Percentiles rank a stretch among this genome's conserved stretches.
phyloP scores from a whole-genome alignment of 1,284 basidiomycete species.

The Rugosomyces carneus region DNA sequence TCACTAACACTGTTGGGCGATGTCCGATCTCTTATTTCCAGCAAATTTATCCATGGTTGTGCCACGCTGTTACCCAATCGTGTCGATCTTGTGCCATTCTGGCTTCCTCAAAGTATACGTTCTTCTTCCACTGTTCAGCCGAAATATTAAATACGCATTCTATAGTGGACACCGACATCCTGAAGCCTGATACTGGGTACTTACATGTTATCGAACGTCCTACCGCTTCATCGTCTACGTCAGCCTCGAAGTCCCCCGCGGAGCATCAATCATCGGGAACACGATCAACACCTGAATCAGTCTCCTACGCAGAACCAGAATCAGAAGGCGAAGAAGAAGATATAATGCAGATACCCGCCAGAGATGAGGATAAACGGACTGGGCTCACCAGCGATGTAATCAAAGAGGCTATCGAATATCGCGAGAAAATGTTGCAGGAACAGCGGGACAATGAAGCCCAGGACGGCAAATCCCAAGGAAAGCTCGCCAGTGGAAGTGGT shows the following conservation, averaged over 20 bases:
- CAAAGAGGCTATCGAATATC: constrained; percentile 75
- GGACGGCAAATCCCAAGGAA: constrained; percentile 11
- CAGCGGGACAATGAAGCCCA: constrained; percentile 25
- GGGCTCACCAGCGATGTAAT: constrained; percentile 68
- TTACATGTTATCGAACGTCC: constrained; percentile 81
- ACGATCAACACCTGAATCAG: constrained; percentile 33
- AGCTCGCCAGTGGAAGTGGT: constrained; percentile 7
- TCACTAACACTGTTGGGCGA: neutral
- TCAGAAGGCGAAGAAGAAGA: constrained; percentile 92
- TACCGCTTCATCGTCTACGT: constrained; percentile 27
- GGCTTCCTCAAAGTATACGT: constrained; percentile 87
- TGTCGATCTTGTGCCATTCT: constrained; percentile 98
- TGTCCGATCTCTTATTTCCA: constrained; percentile 25
- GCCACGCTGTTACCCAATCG: constrained; percentile 89
- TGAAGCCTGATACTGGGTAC: constrained; percentile 79
- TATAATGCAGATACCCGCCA: constrained; percentile 61
- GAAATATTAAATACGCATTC: constrained; percentile 1
- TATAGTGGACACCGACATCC: constrained; percentile 88
- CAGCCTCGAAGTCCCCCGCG: constrained; percentile 40
- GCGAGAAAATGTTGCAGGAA: constrained; percentile 72
- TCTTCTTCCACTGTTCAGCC: neutral
- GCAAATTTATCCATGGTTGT: constrained; percentile 98
- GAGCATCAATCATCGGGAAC: constrained; percentile 42
- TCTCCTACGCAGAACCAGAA: constrained; percentile 72
- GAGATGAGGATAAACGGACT: constrained; percentile 74